Base-by-base conservation (phyloP, 2,329 filamentous ascomycete genomes). In the Aspergillus neotritici region DNA sequence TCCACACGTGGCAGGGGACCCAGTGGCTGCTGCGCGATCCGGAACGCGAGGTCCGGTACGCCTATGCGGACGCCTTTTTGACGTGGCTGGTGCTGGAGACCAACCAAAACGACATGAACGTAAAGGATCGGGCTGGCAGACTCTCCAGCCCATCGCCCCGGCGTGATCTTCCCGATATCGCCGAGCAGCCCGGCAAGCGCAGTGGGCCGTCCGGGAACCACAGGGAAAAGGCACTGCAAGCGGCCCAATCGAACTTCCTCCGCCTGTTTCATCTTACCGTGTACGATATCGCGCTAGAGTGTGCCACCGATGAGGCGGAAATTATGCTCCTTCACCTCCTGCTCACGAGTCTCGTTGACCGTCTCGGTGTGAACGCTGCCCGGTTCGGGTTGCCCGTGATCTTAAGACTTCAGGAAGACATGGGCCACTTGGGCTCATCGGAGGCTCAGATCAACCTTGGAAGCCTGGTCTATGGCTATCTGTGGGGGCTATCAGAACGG, bases 1-100 rank as follows among this genome's bases (percentile, higher is more conserved):
- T 94, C 7, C 79, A 86, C 42, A 85, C 90, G 0, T 98, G 93
- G 93, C 90, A 97, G 65, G 88, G 87, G n/a, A 95, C 90, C 0
- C 88, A 96, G 49, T 95, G 88, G 87, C 78, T 97, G 34, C 71
- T 97, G 14, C 82, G 86, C 31, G 91, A 96, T 57, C 76, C 80
- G 1, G 84, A 90, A 56, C 80, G 80, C 28, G 76, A 80, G 28
- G 89, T 97, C 29, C 81, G 90, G 41, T 84, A 84, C 61, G 87
- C 89, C 0, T 98, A 97, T 55, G 80, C 83, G 5, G 87, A 94
- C 63, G 86, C 88, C 4, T 66, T 97, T 12, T 65, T 87, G 32
- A 86, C 86, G 1, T 98, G 91, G 89, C 73, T 96, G 40, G 80
- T 85, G 44, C 73, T 84, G n/a, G 89, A 94, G 65, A 86, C 87